Evolutionary conservation across 768 basidiomycete species (phyloP), one percentile per base, ranked within the genome.

Genomic region (Xerocomellus intermedius): DNA sequence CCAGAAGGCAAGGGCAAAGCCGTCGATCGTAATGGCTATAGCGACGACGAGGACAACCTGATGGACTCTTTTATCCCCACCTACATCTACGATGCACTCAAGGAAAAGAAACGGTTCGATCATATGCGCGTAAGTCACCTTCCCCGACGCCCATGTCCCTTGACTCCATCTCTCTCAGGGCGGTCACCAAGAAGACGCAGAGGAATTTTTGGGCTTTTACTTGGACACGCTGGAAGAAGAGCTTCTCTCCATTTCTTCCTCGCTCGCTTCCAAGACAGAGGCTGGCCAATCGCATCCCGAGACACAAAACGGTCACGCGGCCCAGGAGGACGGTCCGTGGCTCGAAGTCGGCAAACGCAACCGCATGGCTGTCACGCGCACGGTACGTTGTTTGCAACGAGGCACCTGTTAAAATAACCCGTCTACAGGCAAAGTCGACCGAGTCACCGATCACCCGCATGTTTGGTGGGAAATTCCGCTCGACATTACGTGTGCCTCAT

Each of bases 181-280:
- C 36, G 94, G 94, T 0, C 91, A 94, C 55, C 96, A 99, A 74
- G 96, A 99, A 69, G 96, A 99, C 55, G 96, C 95, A 10, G 95
- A 99, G 71, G 96, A 99, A 72, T 98, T 97, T 71, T 77, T 98
- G n/a, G 96, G 96, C 4, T 98, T 97, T 74, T 96, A 92, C 74
- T 78, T 98, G 24, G 94, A 98, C 63, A 91, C 94, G 0, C 75
- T 99, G 6, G 93, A 96, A 69, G 96, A 99, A 68, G 96, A 98
- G 74, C 68, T 98, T 12, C 73, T 91, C 4, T 77, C 79, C 4
- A 73, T 96, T n/a, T 71, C 83, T 8, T 75, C 83, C 7, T 77
- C 84, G 0, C 64, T 86, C 16, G 69, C 73, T 12, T 74, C 80
- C 3, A 69, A 77, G 10, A 62, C 72, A n/a, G 70, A 71, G 9